Conservation (phyloP, 441 rosid species). For the Viola pubescens region DNA sequence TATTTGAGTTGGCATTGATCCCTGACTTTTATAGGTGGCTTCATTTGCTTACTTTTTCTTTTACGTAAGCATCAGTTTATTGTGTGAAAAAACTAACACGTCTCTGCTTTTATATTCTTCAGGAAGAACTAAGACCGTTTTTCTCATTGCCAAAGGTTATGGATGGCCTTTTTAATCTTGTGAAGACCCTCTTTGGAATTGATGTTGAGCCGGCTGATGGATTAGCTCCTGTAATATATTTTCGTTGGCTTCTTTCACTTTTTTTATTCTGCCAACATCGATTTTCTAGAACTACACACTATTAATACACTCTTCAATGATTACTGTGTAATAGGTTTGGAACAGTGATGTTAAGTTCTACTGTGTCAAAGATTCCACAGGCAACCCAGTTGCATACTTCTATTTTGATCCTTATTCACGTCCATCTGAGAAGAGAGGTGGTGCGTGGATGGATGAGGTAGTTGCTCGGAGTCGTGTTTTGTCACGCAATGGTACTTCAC, state of each 20-base stretch:
- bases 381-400: conserved; percentile 71
- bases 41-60: not conserved
- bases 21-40: not conserved
- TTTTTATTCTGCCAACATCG: conserved; percentile 11
- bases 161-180: conserved; percentile 84
- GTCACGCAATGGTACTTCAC: conserved; percentile 52
- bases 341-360: conserved; percentile 74
- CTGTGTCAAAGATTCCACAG: conserved; percentile 66
- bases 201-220: conserved; percentile 80
- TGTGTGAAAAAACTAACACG: conserved; percentile 10
- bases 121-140: conserved; percentile 90
- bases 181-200: conserved; percentile 61
- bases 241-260: conserved; percentile 13
- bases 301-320: conserved; percentile 6
- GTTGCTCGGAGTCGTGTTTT: conserved; percentile 66
- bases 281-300: conserved; percentile 4
- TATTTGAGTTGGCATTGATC: not conserved
- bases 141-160: conserved; percentile 90
- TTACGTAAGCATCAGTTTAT: not conserved
- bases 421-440: conserved; percentile 81
- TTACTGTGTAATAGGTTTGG: conserved; percentile 61
- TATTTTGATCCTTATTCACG: conserved; percentile 96
- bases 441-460: conserved; percentile 97
- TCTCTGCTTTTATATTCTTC: conserved; percentile 17
- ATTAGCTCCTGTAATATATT: conserved; percentile 62